These are phyloP conservation scores for Neospermospora avenae DNA, from an alignment of 2,329 filamentous ascomycete genomes.

Conservation along the genomic window DNA sequence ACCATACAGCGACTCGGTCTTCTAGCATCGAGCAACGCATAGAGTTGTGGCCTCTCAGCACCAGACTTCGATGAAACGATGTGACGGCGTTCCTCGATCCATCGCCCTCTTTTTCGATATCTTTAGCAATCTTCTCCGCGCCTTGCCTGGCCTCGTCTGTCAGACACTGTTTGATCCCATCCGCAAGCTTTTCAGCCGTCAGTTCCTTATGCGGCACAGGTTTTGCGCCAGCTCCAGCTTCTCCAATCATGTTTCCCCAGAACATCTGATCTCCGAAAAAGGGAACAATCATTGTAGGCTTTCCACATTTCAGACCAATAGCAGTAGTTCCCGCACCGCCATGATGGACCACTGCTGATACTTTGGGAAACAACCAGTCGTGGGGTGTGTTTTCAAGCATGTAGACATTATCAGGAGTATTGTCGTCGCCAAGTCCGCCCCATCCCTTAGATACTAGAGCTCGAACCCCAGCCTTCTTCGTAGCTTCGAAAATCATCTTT, in stretches of 20 bases:
- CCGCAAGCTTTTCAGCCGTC: slow-evolving; percentile 59
- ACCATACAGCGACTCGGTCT: slow-evolving; percentile 64
- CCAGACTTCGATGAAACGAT: slow-evolving; percentile 61
- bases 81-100: slow-evolving; percentile 67
- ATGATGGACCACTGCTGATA: slow-evolving; percentile 67
- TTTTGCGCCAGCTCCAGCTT: slow-evolving; percentile 40
- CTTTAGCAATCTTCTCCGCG: slow-evolving; percentile 55
- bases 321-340: slow-evolving; percentile 78
- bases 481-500: slow-evolving; percentile 67
- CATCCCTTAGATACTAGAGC: slow-evolving; percentile 74
- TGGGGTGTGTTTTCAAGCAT: slow-evolving; percentile 73
- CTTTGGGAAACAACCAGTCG: slow-evolving; percentile 71
- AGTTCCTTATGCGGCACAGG: slow-evolving; percentile 36
- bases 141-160: slow-evolving; percentile 57
- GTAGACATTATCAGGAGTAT: slow-evolving; percentile 61
- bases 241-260: slow-evolving; percentile 69
- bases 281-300: slow-evolving; percentile 72
- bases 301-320: slow-evolving; percentile 67
- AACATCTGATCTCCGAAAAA: slow-evolving; percentile 81
- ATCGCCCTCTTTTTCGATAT: slow-evolving; percentile 61
- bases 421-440: slow-evolving; percentile 63
- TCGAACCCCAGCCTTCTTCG: slow-evolving; percentile 61
- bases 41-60: slow-evolving; percentile 46
- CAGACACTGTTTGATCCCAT: slow-evolving; percentile 68
- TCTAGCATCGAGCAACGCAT: slow-evolving; percentile 66